Evolutionary conservation across 352 stramenopile species (phyloP).

Genomic region (Globisporangium cystogenes): DNA sequence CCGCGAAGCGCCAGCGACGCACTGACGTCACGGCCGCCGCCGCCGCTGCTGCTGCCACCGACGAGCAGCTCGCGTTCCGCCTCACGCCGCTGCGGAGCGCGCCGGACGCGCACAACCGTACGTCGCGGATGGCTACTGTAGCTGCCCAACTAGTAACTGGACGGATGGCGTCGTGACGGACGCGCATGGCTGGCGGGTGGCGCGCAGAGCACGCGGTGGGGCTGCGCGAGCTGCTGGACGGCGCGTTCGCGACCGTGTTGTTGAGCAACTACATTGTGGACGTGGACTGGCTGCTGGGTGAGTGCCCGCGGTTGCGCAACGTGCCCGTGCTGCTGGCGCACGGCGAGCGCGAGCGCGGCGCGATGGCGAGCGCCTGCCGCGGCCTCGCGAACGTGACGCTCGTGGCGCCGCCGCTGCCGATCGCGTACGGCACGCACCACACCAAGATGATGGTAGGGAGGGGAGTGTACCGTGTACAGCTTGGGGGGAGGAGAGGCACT

Average conservation of each 20-base stretch:
- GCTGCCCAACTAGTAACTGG: no score
- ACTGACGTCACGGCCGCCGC: not conserved
- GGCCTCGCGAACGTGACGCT: slow-evolving; percentile 55
- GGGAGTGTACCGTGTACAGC: no score
- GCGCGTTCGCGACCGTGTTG: slow-evolving; percentile 56
- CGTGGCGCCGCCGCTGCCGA: slow-evolving; percentile 63
- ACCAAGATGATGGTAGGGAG: slow-evolving; percentile 69
- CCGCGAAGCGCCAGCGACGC: slow-evolving; percentile 3
- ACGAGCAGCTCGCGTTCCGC: slow-evolving; percentile 21
- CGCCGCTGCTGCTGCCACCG: not conserved
- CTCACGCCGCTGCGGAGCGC: slow-evolving; percentile 31
- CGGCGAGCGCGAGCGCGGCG: slow-evolving; percentile 51
- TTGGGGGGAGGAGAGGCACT: not conserved
- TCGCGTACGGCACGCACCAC: slow-evolving; percentile 84
- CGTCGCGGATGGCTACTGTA: not conserved
- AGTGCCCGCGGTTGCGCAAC: slow-evolving; percentile 48
- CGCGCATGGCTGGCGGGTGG: no score
- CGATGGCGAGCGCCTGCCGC: slow-evolving; percentile 50
- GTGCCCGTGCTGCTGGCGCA: slow-evolving; percentile 77
- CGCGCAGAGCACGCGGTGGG: slow-evolving; percentile 31
- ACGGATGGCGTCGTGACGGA: no score
- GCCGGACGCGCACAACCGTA: slow-evolving; percentile 42
- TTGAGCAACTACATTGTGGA: slow-evolving; percentile 85
- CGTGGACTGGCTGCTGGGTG: slow-evolving; percentile 59
- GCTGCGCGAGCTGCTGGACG: slow-evolving; percentile 41